Evolutionary conservation across 2,329 filamentous ascomycete species (phyloP), one percentile per base, ranked within the genome.

Genomic region (Stagonosporopsis chrysanthemi): DNA sequence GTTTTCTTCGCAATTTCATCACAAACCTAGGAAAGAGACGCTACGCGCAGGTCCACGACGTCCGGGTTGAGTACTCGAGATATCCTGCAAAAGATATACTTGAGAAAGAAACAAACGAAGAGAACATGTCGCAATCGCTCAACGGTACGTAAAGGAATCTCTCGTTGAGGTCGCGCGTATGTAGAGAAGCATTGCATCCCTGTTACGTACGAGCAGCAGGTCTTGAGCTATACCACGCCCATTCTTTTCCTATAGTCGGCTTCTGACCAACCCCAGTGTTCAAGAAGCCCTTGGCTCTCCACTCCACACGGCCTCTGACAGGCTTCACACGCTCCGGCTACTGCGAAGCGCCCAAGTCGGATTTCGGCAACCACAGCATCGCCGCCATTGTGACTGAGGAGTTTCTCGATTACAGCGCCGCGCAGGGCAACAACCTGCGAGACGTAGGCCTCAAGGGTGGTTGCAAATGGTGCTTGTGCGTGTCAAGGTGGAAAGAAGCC

Each of bases 401-500:
- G 63, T 88, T 88, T 71, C 82, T 88, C 31, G 83, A 87, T 67
- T 88, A 84, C 76, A 81, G 81, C 29, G 84, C 85, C 17, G 77
- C 79, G 4, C 79, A 80, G 35, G 86, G 85, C 36, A 88, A 88
- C 66, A 83, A 88, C 65, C 76, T 88, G 31, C 80, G 84, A 23
- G 65, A 72, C 5, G 79, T 80, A 19, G 85, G 85, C 3, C 78
- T 88, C 52, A 83, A 78, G 19, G 82, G 77, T 12, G 85, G 86
- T 7, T 87, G 85, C 66, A 85, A 83, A 70, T 88, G 86, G 84
- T 88, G 86, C 71, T 73, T 88, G 5, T 88, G 86, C 66, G 85
- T 84, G 2, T 77, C 73, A 11, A 74, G 85, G 41, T 88, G 84
- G 84, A 82, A 82, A 63, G 85, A 88, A 70, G 86, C 85, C 1